Evolutionary conservation across 192 early-diverging fungal species (phyloP), one percentile per base, ranked within the genome.

Genomic region (Radiomyces spectabilis): DNA sequence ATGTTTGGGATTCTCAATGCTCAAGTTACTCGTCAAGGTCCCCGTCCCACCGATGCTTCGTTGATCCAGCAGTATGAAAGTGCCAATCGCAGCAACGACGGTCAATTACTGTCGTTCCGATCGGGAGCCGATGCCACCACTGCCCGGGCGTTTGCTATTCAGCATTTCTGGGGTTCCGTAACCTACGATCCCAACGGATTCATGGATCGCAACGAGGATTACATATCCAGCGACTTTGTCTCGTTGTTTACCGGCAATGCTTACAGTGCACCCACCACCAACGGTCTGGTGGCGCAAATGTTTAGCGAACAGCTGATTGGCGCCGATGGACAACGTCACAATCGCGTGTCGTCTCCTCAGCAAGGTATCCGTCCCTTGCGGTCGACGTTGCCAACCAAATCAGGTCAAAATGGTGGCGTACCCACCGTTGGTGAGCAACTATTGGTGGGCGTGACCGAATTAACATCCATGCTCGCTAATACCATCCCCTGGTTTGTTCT

Each of bases 221-320:
- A 81, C 43, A 66, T 94, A 10, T 84, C 84, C 55, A 80, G 84
- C 15, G 89, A 94, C 60, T 90, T 92, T 69, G 84, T 93, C 32
- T 79, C 84, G 7, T 68, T 95, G 29, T 93, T 95, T 80, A 81
- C 87, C 32, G 87, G 87, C 4, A 68, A 77, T 43, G 69, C 63
- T 9, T 84, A 78, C n/a, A 78, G 65, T 24, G 75, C 81, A 30
- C 65, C 74, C 34, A 80, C 85, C 12, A 79, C 78, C 41, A 91
- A 91, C 65, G 61, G 69, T 1, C 88, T 94, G 54, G 69, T 94
- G 26, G 75, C 76, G 18, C 66, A 65, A 34, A 69, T 97, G 54
- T 92, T 94, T 65, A 24, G 41, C 29, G 59, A 61, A 25, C 15
- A 29, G 3, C 42, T 41, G 7, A 16, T 61, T 7, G 42, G 33